These are phyloP conservation scores for Coprinopsis cinerea DNA, from an alignment of 768 basidiomycete species.

Conservation along the genomic window DNA sequence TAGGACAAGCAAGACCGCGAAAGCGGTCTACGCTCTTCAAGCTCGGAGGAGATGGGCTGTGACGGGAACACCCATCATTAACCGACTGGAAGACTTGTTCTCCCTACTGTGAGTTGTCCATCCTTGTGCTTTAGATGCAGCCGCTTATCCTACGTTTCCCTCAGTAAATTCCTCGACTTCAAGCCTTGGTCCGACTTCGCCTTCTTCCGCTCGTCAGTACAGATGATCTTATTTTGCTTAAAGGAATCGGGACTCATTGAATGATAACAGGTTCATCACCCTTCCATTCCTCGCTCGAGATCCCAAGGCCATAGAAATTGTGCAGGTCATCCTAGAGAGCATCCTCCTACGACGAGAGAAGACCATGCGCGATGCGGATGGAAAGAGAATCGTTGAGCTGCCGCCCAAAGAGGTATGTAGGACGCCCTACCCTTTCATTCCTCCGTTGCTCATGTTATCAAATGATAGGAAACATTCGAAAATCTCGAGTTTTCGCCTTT, in stretches of 20 bases:
- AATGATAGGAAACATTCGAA: conserved; percentile 55
- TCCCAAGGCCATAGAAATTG: conserved; percentile 89
- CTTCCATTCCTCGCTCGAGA: conserved; percentile 88
- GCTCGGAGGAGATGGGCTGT: conserved; percentile 86
- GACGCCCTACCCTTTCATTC: not conserved
- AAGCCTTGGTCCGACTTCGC: conserved; percentile 77
- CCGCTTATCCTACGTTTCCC: not conserved
- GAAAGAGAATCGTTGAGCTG: conserved; percentile 82
- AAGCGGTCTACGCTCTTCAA: conserved; percentile 79
- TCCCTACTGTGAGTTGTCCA: conserved; percentile 55
- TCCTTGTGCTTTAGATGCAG: not conserved
- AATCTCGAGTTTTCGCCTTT: conserved; percentile 72
- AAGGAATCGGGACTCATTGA: not conserved
- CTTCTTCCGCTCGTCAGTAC: conserved; percentile 81
- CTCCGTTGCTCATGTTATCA: not conserved
- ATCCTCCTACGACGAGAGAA: conserved; percentile 88
- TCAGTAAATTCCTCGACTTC: conserved; percentile 71
- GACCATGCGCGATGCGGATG: conserved; percentile 82
- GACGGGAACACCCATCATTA: conserved; percentile 94
- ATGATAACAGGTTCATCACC: conserved; percentile 67
- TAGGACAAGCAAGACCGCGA: conserved; percentile 79
- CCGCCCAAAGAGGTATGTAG: conserved; percentile 71
- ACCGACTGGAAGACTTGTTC: conserved; percentile 86
- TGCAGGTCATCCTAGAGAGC: conserved; percentile 90
- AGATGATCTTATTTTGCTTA: not conserved